phyloP scores from a whole-genome alignment of 495 filamentous ascomycete species.

The Trichoderma asperelloides region DNA sequence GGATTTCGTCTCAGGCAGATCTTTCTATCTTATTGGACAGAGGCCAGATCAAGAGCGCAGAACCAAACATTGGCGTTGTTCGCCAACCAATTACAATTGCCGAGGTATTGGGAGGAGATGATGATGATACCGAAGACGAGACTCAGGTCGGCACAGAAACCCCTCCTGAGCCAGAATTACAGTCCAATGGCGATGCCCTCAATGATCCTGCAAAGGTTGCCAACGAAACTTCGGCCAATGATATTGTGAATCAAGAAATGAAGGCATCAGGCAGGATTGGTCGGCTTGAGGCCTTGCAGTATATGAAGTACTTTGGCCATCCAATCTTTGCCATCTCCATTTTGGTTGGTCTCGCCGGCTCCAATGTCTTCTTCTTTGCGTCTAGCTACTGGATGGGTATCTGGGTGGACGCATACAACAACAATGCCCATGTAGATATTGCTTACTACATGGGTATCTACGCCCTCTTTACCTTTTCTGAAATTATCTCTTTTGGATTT shows the following conservation, averaged over 20 bases:
- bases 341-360: slow-evolving; percentile 21
- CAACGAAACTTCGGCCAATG: slow-evolving; percentile 7
- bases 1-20: slow-evolving; percentile 38
- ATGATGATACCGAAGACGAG: not conserved
- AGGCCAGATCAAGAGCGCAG: slow-evolving; percentile 25
- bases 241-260: slow-evolving; percentile 14
- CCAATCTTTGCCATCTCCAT: slow-evolving; percentile 23
- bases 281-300: slow-evolving; percentile 27
- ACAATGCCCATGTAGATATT: slow-evolving; percentile 23
- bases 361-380: slow-evolving; percentile 21
- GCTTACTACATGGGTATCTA: slow-evolving; percentile 32
- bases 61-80: slow-evolving; percentile 27
- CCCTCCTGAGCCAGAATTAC: not conserved
- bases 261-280: slow-evolving; percentile 22
- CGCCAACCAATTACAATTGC: slow-evolving; percentile 21
- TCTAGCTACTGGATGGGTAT: slow-evolving; percentile 34
- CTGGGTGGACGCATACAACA: slow-evolving; percentile 43
- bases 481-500: slow-evolving; percentile 22
- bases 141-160: not conserved
- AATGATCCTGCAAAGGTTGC: slow-evolving; percentile 9
- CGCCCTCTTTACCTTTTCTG: slow-evolving; percentile 23
- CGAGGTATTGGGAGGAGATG: slow-evolving; percentile 4
- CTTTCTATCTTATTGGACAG: slow-evolving; percentile 33
- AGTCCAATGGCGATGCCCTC: not conserved
- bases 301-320: slow-evolving; percentile 30